phyloP scores from a whole-genome alignment of 2,329 filamentous ascomycete species.

The Aspergillus ustus region DNA sequence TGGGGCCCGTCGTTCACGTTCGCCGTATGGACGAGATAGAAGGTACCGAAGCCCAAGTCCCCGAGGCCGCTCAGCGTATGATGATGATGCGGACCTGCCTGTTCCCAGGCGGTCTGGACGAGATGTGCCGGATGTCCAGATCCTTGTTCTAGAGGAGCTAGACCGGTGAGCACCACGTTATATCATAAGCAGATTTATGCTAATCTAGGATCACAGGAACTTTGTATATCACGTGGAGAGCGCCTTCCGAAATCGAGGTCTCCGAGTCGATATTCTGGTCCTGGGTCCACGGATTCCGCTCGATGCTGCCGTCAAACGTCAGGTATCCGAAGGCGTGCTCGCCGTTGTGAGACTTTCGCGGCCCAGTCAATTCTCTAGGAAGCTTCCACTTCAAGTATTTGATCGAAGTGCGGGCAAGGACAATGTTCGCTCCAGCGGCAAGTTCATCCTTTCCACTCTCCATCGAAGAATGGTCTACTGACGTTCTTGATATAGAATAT shows the following conservation, averaged over 20 bases:
- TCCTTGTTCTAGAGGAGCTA: constrained; percentile 79
- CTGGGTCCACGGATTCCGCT: constrained; percentile 77
- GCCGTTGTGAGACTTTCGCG: constrained; percentile 79
- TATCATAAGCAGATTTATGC: constrained; percentile 11
- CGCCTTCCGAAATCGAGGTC: constrained; percentile 70
- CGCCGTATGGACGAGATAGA: constrained; percentile 67
- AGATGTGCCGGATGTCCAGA: constrained; percentile 86
- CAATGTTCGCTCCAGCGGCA: constrained; percentile 78
- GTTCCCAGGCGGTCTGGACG: constrained; percentile 73
- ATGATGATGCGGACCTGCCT: constrained; percentile 67
- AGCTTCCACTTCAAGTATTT: constrained; percentile 83
- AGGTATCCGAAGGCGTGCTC: constrained; percentile 86
- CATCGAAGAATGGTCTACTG: constrained; percentile 1
- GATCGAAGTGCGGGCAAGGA: constrained; percentile 74
- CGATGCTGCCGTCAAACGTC: constrained; percentile 77
- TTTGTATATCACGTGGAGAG: constrained; percentile 84
- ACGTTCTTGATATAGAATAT: constrained; percentile 64
- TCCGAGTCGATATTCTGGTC: constrained; percentile 79
- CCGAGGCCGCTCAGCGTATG: constrained; percentile 55
- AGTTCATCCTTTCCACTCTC: constrained; percentile 24
- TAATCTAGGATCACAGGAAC: constrained; percentile 53
- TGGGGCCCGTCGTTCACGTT: constrained; percentile 69
- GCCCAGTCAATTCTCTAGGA: constrained; percentile 69
- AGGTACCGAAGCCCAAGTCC: constrained; percentile 74
- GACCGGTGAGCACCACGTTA: constrained; percentile 51